phyloP scores from a whole-genome alignment of 148 eudicot species.

The Vaccinium darrowii region DNA sequence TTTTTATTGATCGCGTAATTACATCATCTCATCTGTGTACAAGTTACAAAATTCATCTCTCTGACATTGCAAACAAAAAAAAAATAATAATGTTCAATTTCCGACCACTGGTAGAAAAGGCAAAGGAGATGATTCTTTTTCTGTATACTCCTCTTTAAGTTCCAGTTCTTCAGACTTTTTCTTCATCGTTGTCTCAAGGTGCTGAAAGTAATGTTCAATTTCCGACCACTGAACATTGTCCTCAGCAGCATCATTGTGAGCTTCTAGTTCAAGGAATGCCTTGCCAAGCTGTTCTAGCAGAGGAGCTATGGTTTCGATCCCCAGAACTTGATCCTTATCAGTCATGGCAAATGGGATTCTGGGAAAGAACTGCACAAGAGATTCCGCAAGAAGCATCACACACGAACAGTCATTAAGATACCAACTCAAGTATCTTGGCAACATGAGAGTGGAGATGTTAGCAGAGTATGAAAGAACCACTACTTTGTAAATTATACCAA shows the following conservation, averaged over 20 bases:
- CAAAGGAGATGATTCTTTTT: constrained; percentile 45
- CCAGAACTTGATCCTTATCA: constrained; percentile 32
- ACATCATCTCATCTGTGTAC: no score
- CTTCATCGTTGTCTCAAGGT: constrained; percentile 37
- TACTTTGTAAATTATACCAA: neutral
- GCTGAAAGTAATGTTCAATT: constrained; percentile 43
- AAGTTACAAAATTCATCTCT: no score
- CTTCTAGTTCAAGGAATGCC: constrained; percentile 47
- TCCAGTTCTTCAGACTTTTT: constrained; percentile 45
- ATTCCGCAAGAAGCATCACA: neutral
- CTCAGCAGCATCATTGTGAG: constrained; percentile 33
- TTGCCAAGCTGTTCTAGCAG: constrained; percentile 48
- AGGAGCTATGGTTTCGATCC: constrained; percentile 26
- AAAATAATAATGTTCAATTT: no score
- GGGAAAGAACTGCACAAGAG: constrained; percentile 23
- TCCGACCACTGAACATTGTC: constrained; percentile 35
- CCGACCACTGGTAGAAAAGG: no score
- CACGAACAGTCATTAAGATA: neutral
- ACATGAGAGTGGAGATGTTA: neutral
- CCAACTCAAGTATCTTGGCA: neutral
- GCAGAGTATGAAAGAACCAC: neutral
- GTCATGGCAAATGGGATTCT: constrained; percentile 32
- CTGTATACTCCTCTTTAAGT: constrained; percentile 40
- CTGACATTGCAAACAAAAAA: no score
- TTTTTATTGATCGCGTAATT: no score